Evolutionary conservation across 352 stramenopile genomes (phyloP), one percentile per base, ranked within the genome.

Genomic region (Phytophthora aleatoria): DNA sequence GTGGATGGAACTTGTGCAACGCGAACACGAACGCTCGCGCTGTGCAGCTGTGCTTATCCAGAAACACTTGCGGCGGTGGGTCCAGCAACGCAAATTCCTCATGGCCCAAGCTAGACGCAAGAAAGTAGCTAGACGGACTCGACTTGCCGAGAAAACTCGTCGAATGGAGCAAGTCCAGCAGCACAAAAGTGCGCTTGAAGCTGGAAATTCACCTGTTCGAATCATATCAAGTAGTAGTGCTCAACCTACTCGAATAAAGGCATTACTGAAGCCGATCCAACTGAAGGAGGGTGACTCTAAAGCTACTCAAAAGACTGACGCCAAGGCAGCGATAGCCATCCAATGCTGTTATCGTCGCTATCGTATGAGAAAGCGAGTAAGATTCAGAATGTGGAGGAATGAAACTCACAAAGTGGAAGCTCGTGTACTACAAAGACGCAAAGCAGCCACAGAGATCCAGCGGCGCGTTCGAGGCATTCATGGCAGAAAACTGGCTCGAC

Each of bases 51-150:
- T 83, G 5, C 13, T 64, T 3, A 83, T 91, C 31, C 82, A 91
- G 26, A 83, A 77, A 42, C 60, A 86, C 5, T 54, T 87, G 9
- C 64, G 62, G 1, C 56, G 78, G 3, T 91, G 80, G 78, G 61
- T 81, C 9, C 64, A 77, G 24, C 78, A 85, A 50, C 71, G 70
- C n/a, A 65, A 74, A 47, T 87, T 81, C 36, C 27, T 69, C 1
- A 73, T 77, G 57, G 49, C 47, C 20, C 58, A 56, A 12, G 64
- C 55, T 13, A 54, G 71, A 16, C 49, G 42, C 15, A 69, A 73
- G 38, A 89, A 88, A 42, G 38, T 69, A 0, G 69, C 69, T 24
- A 55, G 65, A 9, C 61, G 41, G 16, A 39, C 64, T 20, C 61
- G 78, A 12, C 47, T 86, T 2, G 55, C 55, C 0, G 41, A 61